Base-by-base conservation (phyloP, 1,284 basidiomycete species). In the Rhodotorula sp. region DNA sequence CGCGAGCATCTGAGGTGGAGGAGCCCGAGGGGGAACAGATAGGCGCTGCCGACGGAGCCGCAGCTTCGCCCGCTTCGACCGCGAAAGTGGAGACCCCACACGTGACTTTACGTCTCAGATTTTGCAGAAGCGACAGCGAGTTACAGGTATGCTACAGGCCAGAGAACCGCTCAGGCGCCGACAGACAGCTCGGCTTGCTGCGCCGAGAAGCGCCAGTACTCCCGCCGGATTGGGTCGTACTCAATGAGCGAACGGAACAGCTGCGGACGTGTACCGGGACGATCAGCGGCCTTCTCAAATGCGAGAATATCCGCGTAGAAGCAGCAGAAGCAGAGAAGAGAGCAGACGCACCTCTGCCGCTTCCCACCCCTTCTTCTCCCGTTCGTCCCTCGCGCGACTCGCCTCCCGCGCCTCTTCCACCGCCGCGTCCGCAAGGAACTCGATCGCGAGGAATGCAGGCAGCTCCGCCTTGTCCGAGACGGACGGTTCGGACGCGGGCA, bases 381-480 rank as follows among this genome's bases (percentile, higher is more conserved):
- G 41, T 36, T 55, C 44, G 32, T 46, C 60, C 36, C 55, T 39
- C 10, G 27, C 46, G 8, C 27, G n/a, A 21, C 50, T 29, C 46
- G 32, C 6, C 13, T n/a, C 48, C 36, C 19, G 13, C 2, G 64
- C 70, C 36, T 86, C 84, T 70, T 86, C 83, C 77, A 89, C 88
- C 73, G 89, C 84, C 2, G 89, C 85, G 78, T 97, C 94, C 0
- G 92, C 94, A 71, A 92, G 78, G 80, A 94, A 93, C 81, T 97
- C 94, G 62, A 96, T 84, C 10, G 93, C 94, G 27, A 94, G 82
- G 66, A 89, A 85, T 6, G 92, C 90, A 32, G 85, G 86, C 57
- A 83, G 80, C n/a, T 85, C 85, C 1, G 90, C 90, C 0, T 83
- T 83, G 1, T 86, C 85, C 29, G 76, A 78, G 8, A 80, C 78